Conservation (phyloP, 805 yeast genomes). For the Candida succiphila region DNA sequence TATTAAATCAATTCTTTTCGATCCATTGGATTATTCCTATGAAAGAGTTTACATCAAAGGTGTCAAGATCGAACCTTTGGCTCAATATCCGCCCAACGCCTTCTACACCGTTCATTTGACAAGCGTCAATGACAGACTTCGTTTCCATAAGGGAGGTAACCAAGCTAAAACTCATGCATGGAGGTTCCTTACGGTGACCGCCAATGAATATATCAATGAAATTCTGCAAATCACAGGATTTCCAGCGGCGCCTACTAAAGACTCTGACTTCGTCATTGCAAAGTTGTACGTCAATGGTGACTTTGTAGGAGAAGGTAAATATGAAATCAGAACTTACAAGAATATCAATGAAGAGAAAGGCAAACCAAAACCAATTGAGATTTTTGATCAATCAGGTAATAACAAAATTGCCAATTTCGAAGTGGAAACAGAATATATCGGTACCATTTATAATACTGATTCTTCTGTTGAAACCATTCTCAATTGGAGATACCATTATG, state of each 20-base stretch:
- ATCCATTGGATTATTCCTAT: conserved; percentile 47
- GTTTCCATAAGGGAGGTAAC: conserved; percentile 62
- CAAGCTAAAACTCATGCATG: conserved; percentile 41
- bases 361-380: conserved; percentile 33
- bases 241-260: conserved; percentile 28
- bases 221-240: conserved; percentile 55
- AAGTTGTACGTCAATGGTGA: conserved; percentile 56
- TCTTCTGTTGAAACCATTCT: conserved; percentile 41
- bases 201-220: conserved; percentile 68
- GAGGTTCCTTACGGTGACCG: conserved; percentile 65
- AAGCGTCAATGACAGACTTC: conserved; percentile 38
- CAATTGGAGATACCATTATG: conserved; percentile 40
- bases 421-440: conserved; percentile 55
- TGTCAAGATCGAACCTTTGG: conserved; percentile 32
- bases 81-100: conserved; percentile 20
- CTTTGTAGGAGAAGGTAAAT: conserved; percentile 46
- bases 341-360: conserved; percentile 27
- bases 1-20: conserved; percentile 55
- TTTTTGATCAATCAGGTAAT: conserved; percentile 29
- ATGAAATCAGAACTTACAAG: conserved; percentile 24
- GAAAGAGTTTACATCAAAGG: conserved; percentile 53
- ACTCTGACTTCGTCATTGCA: conserved; percentile 45
- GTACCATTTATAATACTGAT: conserved; percentile 55
- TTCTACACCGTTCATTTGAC: conserved; percentile 45
- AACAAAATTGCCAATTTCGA: conserved; percentile 34